Percentiles rank a stretch among this genome's conserved stretches.
These are phyloP conservation scores for Picochlorum sp. DNA, from an alignment of 139 green algal genomes.

Conservation along the genomic window DNA sequence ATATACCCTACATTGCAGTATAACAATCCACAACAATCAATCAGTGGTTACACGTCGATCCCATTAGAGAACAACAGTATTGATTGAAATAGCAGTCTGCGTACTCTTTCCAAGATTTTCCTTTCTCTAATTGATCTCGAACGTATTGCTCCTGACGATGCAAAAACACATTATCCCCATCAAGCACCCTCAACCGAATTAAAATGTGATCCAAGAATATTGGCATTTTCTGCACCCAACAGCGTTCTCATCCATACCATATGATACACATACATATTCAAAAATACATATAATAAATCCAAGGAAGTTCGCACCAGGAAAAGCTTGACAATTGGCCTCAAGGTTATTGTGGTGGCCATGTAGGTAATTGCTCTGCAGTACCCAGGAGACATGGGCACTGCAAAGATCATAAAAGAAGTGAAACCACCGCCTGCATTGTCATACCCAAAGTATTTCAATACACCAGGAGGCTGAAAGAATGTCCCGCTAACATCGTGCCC, in stretches of 20 bases:
- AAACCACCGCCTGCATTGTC: neutral
- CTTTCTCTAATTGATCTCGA: neutral
- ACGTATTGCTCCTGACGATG: constrained; percentile 1
- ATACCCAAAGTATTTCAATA: too few relatives aligned
- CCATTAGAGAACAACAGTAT: too few relatives aligned
- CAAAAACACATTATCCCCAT: constrained; percentile 4
- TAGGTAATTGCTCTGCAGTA: neutral
- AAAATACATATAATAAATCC: too few relatives aligned
- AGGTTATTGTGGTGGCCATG: neutral
- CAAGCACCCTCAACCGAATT: neutral
- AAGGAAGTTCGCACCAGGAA: too few relatives aligned
- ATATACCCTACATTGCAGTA: too few relatives aligned
- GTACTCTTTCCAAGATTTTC: neutral
- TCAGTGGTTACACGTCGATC: neutral
- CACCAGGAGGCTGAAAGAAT: too few relatives aligned
- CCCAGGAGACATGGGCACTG: neutral
- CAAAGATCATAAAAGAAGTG: neutral
- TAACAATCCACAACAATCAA: neutral
- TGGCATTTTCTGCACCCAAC: too few relatives aligned
- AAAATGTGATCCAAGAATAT: constrained; percentile 1
- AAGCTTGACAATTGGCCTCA: too few relatives aligned
- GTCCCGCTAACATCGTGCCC: too few relatives aligned
- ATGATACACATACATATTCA: too few relatives aligned
- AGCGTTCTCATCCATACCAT: too few relatives aligned
- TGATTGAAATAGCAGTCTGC: neutral